Conservation (phyloP, 352 stramenopile genomes). For the Phytophthora agathidicida region DNA sequence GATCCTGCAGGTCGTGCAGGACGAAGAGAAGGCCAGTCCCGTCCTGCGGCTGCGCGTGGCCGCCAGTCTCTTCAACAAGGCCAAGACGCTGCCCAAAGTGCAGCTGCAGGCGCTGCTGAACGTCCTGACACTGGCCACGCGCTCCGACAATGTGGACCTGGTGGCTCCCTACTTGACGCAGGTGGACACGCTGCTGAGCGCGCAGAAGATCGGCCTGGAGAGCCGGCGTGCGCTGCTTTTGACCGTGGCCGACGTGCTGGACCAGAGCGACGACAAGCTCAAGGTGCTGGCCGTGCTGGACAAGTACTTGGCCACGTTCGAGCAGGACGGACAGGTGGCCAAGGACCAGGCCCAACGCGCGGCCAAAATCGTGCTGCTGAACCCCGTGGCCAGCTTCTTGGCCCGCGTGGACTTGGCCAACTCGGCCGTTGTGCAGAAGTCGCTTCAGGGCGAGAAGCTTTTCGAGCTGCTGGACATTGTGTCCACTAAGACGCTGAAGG, state of each 20-base stretch:
- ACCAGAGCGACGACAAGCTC: constrained; percentile 56
- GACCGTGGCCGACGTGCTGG: constrained; percentile 72
- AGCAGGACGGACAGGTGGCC: constrained; percentile 44
- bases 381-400: constrained; percentile 91
- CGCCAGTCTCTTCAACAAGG: constrained; percentile 81
- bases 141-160: constrained; percentile 64
- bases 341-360: constrained; percentile 82
- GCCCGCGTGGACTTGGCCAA: constrained; percentile 88
- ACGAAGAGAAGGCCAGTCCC: constrained; percentile 57
- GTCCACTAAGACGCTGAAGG: constrained; percentile 90
- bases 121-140: constrained; percentile 63
- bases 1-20: constrained; percentile 54
- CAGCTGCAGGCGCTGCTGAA: constrained; percentile 73
- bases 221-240: constrained; percentile 71
- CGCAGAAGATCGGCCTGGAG: constrained; percentile 44
- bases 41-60: constrained; percentile 76
- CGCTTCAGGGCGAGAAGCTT: constrained; percentile 75
- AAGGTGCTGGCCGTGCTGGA: constrained; percentile 77
- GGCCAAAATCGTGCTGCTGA: constrained; percentile 85
- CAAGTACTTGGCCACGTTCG: constrained; percentile 74
- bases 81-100: constrained; percentile 54
- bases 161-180: constrained; percentile 75
- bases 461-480: constrained; percentile 93
- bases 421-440: constrained; percentile 75
- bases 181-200: constrained; percentile 63